Percentiles rank a stretch among this genome's conserved stretches.
Evolutionary conservation across 257 asterid species (phyloP).

Genomic region (Solanum pennellii): DNA sequence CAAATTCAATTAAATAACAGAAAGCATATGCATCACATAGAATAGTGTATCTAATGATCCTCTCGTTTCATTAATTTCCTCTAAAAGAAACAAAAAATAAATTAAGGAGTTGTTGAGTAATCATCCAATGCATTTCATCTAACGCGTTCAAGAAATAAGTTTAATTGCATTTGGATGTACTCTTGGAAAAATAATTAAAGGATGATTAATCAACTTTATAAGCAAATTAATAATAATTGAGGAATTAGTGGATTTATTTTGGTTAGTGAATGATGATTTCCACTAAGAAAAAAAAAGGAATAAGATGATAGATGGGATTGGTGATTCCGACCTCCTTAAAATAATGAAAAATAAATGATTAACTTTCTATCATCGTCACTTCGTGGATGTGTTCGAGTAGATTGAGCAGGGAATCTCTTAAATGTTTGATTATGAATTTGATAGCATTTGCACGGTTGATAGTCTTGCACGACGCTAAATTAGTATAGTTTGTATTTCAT

Average conservation of each 20-base stretch:
- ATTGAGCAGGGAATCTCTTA: background rate
- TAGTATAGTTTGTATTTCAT: accelerated
- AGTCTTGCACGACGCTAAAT: accelerated
- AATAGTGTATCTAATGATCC: background rate
- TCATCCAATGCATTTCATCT: background rate
- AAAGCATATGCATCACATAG: background rate
- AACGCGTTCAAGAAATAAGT: background rate
- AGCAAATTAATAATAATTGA: background rate
- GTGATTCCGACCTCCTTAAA: background rate
- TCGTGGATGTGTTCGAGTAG: background rate
- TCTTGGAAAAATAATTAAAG: background rate
- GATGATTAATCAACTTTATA: background rate
- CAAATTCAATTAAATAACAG: too few species aligned
- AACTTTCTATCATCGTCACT: background rate
- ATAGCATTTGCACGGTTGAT: background rate
- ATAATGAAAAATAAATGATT: background rate
- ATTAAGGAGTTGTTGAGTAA: background rate
- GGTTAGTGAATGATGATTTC: background rate
- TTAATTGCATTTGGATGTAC: background rate
- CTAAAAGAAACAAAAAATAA: background rate
- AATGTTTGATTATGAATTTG: background rate
- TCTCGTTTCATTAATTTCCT: background rate
- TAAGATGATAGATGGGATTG: background rate
- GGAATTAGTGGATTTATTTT: background rate
- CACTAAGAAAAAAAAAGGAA: background rate